A percentile compares a stretch with the other conserved stretches of the same genome.
phyloP scores from a whole-genome alignment of 225 moss, liverwort and hornwort species.

The Bryum argenteum region DNA sequence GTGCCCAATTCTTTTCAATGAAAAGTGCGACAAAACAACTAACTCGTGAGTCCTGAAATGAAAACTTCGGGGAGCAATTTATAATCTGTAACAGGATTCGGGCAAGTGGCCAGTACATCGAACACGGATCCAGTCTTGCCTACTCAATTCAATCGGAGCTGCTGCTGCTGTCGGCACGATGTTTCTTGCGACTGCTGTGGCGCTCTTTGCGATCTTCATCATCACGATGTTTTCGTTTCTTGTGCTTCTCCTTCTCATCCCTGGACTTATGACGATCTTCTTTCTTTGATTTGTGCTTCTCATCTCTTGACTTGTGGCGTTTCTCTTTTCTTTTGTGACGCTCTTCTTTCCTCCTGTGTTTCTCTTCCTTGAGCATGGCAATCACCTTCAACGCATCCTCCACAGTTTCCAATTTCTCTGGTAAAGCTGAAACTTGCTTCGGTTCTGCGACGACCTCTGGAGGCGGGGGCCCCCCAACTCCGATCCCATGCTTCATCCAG shows the following conservation, averaged over 20 bases:
- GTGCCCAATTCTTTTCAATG: not conserved
- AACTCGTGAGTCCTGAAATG: conserved; percentile 15
- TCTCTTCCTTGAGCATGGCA: conserved; percentile 72
- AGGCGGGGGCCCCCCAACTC: conserved; percentile 52
- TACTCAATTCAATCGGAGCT: conserved; percentile 25
- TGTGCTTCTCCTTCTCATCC: conserved; percentile 48
- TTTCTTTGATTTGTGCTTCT: conserved; percentile 48
- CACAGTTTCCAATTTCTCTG: conserved; percentile 60
- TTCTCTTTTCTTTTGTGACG: conserved; percentile 50
- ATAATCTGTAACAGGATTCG: not conserved
- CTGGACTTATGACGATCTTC: conserved; percentile 48
- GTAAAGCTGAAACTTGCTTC: conserved; percentile 42
- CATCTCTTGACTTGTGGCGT: conserved; percentile 48
- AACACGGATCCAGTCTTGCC: conserved; percentile 11
- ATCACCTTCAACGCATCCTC: conserved; percentile 69
- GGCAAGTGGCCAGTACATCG: conserved; percentile 9
- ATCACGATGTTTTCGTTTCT: conserved; percentile 44
- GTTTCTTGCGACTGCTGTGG: conserved; percentile 44
- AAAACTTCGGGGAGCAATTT: conserved; percentile 3
- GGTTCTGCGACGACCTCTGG: conserved; percentile 24
- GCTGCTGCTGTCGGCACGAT: conserved; percentile 29
- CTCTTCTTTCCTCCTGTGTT: conserved; percentile 59
- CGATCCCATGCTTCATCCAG: conserved; percentile 93
- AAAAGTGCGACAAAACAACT: not conserved
- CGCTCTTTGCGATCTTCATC: conserved; percentile 42